phyloP scores from a whole-genome alignment of 2,329 filamentous ascomycete genomes.

The Stylonectria norvegica region DNA sequence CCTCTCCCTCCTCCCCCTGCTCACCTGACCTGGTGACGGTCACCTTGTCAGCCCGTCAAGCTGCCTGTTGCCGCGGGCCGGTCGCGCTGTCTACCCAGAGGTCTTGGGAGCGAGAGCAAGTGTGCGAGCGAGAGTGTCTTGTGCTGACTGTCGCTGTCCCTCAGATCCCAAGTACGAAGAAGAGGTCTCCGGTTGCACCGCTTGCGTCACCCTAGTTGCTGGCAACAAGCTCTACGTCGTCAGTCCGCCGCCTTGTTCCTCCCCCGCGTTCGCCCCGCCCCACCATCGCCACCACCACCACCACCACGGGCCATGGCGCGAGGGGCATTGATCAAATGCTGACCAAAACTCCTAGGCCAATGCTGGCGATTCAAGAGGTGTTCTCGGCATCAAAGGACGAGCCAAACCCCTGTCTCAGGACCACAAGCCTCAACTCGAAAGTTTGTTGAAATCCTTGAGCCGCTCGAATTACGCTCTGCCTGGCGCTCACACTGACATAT shows the following conservation, averaged over 20 bases:
- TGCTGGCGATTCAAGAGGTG: conserved; percentile 91
- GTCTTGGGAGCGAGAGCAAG: no score
- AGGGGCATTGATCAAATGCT: conserved; percentile 17
- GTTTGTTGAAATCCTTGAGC: conserved; percentile 48
- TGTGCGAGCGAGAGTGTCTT: background rate
- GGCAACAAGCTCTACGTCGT: conserved; percentile 93
- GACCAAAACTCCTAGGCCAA: conserved; percentile 65
- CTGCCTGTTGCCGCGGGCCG: no score
- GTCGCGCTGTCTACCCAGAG: no score
- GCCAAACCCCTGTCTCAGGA: conserved; percentile 98
- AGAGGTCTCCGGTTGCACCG: conserved; percentile 96
- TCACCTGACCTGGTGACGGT: conserved; percentile 13
- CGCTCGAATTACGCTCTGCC: conserved; percentile 2
- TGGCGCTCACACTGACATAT: conserved; percentile 12
- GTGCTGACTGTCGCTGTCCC: background rate
- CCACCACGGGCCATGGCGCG: no score
- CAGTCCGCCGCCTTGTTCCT: conserved; percentile 43
- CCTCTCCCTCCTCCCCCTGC: conserved; percentile 4
- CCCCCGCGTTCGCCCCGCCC: conserved; percentile 14
- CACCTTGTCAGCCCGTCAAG: no score
- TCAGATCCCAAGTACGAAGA: conserved; percentile 95
- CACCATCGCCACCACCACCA: no score
- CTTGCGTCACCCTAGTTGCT: conserved; percentile 84
- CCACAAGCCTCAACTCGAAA: conserved; percentile 98
- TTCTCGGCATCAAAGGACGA: conserved; percentile 92